Evolutionary conservation across 2,329 filamentous ascomycete genomes (phyloP), one percentile per base, ranked within the genome.

Genomic region (Gaeumannomyces sp.): DNA sequence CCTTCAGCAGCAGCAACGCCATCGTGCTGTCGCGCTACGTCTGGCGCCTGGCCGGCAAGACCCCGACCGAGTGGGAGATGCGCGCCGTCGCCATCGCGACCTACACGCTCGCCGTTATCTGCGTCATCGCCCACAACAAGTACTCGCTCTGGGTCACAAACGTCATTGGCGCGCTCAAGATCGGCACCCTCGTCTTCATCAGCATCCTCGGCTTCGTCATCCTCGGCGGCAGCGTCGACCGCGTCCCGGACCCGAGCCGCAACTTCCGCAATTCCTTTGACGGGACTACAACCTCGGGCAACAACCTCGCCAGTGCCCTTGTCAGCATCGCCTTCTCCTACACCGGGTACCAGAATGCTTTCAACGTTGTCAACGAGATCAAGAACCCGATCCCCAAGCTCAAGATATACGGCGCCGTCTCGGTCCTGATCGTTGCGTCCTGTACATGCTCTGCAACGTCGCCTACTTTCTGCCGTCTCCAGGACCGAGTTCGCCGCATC

Each of bases 1-100:
- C 87, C 0, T 90, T 90, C 68, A 85, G 83, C 67, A 88, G 85
- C 68, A 84, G 85, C 57, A 90, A 90, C 72, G 81, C 86, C 0
- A 83, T 90, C 57, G 86, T 90, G 0, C 73, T 89, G 31, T 83
- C 88, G 0, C 77, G 83, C 56, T 91, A 91, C 68, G 72, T 90
- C 0, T 91, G 84, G 73, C 79, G 80, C 11, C 85, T 87, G 59
- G 81, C 77, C 1, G 83, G 80, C 0, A 72, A 76, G 0, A 74
- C 73, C 0, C 82, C 85, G 0, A 81, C 81, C 0, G 75, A 78
- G n/a, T 91, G 88, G 89, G 78, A 90, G 70, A 72, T 84, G 63
- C 90, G 90, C 70, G 89, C 87, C 1, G 83, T 90, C 3, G 88
- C 88, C 0, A 75, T 90, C 29, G 87, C 84, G 1, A 83, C 80